Conservation (phyloP, 768 basidiomycete genomes). For the Heimioporus sp. region DNA sequence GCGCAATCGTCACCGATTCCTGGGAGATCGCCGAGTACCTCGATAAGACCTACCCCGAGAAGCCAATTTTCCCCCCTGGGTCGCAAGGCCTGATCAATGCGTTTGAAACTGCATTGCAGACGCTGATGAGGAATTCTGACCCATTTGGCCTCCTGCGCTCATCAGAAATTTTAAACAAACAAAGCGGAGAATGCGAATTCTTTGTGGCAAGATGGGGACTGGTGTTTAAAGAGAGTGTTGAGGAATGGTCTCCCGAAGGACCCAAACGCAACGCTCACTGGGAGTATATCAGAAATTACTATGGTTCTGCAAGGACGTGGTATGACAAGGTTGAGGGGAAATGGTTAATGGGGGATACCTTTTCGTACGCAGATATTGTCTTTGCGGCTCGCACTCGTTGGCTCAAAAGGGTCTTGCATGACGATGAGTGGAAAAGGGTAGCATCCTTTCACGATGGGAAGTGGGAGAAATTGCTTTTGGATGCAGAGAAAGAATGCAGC, state of each 20-base stretch:
- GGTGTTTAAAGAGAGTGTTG: slow-evolving; percentile 29
- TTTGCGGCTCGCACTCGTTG: slow-evolving; percentile 13
- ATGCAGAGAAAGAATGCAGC: slow-evolving; percentile 27
- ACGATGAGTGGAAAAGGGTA: slow-evolving; percentile 26
- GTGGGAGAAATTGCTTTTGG: slow-evolving; percentile 23
- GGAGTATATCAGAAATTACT: slow-evolving; percentile 12
- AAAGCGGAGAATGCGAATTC: slow-evolving; percentile 30
- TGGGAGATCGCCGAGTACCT: slow-evolving; percentile 35
- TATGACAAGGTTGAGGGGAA: slow-evolving; percentile 23
- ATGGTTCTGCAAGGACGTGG: slow-evolving; percentile 9
- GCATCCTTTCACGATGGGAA: slow-evolving; percentile 22
- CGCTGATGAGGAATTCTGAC: background rate
- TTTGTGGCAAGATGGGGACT: slow-evolving; percentile 31
- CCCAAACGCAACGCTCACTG: slow-evolving; percentile 31
- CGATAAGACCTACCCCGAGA: slow-evolving; percentile 35
- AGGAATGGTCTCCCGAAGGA: slow-evolving; percentile 35
- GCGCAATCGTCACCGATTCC: slow-evolving; percentile 29
- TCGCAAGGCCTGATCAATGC: slow-evolving; percentile 22
- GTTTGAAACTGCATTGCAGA: slow-evolving; percentile 8
- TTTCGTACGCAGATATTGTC: slow-evolving; percentile 31
- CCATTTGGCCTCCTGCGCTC: slow-evolving; percentile 21
- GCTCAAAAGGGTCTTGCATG: slow-evolving; percentile 17
- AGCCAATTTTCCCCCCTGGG: slow-evolving; percentile 23
- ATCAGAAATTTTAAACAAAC: slow-evolving; percentile 29
- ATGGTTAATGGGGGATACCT: slow-evolving; percentile 29